phyloP scores from a whole-genome alignment of 2,329 filamentous ascomycete genomes.

The Raffaelea arxii region DNA sequence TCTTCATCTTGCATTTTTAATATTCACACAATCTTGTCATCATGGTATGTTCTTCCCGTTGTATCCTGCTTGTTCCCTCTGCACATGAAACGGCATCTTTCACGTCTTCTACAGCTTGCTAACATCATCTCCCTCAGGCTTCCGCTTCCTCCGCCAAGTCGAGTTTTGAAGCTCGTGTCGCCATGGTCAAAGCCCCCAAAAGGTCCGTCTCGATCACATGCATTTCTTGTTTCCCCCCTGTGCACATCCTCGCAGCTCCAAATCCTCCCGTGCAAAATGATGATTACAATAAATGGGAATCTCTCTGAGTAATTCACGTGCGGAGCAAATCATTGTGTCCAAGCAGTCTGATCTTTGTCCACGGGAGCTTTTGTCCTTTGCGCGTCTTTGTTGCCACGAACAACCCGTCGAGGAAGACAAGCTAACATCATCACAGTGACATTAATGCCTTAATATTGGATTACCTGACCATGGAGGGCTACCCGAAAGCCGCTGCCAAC shows the following conservation, averaged over 20 bases:
- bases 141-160: constrained; percentile 64
- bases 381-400: constrained; percentile 13
- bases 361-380: constrained; percentile 10
- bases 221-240: constrained; percentile 16
- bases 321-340: constrained; percentile 77
- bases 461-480: constrained; percentile 93
- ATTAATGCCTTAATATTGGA: constrained; percentile 94
- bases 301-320: constrained; percentile 92
- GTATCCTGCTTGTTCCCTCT: not conserved
- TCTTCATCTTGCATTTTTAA: too few relatives aligned
- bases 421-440: constrained; percentile 49
- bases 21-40: not conserved
- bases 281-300: constrained; percentile 99
- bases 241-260: constrained; percentile 6
- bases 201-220: constrained; percentile 44
- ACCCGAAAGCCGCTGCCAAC: constrained; percentile 82
- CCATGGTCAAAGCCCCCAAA: constrained; percentile 79
- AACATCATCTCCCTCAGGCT: constrained; percentile 32
- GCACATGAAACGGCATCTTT: not conserved
- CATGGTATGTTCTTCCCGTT: not conserved
- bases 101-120: not conserved
- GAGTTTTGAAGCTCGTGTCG: constrained; percentile 70
- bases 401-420: not conserved
- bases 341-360: constrained; percentile 15
- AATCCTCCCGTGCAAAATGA: constrained; percentile 38